Evolutionary conservation across 164 flowering plant species (phyloP), one percentile per base, ranked within the genome.

Genomic region (Chimonanthus salicifolius): DNA sequence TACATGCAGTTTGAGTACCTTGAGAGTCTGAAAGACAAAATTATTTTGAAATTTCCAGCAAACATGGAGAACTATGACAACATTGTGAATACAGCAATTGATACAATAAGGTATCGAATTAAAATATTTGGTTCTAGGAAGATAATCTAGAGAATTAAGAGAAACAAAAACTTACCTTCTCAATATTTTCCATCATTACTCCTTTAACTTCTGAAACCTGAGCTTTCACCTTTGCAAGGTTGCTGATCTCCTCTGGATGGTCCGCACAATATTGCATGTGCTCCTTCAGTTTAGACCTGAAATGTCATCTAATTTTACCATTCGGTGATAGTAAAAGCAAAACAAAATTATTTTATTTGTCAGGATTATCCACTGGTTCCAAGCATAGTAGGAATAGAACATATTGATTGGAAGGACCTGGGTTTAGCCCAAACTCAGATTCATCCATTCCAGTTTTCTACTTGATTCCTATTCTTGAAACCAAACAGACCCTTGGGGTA

Each of bases 201-300:
- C 97, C 97, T 81, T 93, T 91, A 50, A 93, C 98, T 85, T 90
- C 95, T 50, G 98, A 86, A 78, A 91, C 95, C 78, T 91, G 98
- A 72, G 94, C 98, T 78, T 91, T 89, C 74, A 93, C 95, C 78
- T 93, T 93, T 58, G 95, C 81, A 67, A 93, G 88, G 76, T 91
- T 90, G 84, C 88, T 89, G 64, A 91, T 83, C 85, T 93, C 98
- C 74, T 93, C 95, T 7, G 97, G 94, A 75, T 93, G 92, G 82
- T 91, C 97, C 48, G 87, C 83, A 73, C 93, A 91, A 49, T 91
- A 93, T 78, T 89, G 90, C 97, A 93, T 92, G 65, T 91, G 98
- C 83, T 90, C 94, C 86, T 90, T 93, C 84, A 91, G 75, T 77
- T 90, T 91, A 48, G 94, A 76, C 76, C 98, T 93, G 77, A 7